Base-by-base conservation (phyloP, 1,284 basidiomycete species). In the Xerocomus subilludens region DNA sequence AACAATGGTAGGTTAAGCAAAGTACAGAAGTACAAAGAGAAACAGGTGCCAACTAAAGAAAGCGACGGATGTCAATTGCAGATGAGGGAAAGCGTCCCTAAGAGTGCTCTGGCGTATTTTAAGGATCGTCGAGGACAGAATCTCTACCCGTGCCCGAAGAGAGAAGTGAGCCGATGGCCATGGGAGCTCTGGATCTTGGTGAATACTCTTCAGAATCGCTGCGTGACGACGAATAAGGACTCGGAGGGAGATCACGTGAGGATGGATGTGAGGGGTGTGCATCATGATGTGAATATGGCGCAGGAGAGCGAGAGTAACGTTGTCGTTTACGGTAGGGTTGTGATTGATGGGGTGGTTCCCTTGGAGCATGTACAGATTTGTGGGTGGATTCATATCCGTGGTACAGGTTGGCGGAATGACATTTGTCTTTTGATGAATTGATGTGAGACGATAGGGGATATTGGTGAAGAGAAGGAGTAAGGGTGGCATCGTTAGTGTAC, bases 251-350 rank as follows among this genome's bases (percentile, higher is more conserved):
- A 67, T 85, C 84, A 69, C 80, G 83, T 73, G 81, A 80, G 21
- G 81, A 75, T 51, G 82, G 78, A 72, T 74, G 81, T 58, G 78
- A 78, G 25, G 79, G 69, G 62, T 74, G 79, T n/a, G 74, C 67
- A 67, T 84, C 82, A 21, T 64, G 70, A 72, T 77, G 81, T 66
- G 82, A 76, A 53, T 76, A 66, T 33, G 80, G 77, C 38, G 74
- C 42, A 27, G 83, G 84, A 58, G 86, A 86, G 25, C 74, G 80
- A 53, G 86, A 87, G 32, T 79, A 75, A 68, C 90, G 90, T 69
- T 86, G 86, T 63, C 90, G 89, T 85, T 90, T 91, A 33, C 81
- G 78, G 51, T 82, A 72, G 23, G 82, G 83, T 68, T 81, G 83
- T 42, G 67, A 42, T 27, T 75, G 79, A 51, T 76, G 72, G 21